Conservation (phyloP, 2,329 filamentous ascomycete species). For the Fusarium verticillioides region DNA sequence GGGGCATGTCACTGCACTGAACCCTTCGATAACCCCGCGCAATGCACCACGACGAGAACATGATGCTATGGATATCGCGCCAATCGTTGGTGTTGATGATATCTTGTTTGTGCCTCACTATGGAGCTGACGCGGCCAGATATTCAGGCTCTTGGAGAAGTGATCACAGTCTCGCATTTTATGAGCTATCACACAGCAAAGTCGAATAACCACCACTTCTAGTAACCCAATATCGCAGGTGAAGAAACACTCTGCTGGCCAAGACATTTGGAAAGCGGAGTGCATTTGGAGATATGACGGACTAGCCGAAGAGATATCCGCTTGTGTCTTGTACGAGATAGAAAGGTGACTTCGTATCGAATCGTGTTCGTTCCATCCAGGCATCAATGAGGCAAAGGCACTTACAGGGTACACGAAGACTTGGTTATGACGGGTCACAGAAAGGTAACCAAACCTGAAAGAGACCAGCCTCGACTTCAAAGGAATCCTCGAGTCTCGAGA, state of each 20-base stretch:
- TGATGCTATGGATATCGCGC: slow-evolving; percentile 31
- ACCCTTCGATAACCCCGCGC: slow-evolving; percentile 28
- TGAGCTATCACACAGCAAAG: slow-evolving; percentile 18
- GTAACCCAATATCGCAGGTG: neutral
- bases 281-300: neutral
- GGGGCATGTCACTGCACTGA: slow-evolving; percentile 30
- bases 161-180: neutral
- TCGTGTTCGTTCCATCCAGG: neutral
- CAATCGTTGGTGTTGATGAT: slow-evolving; percentile 24
- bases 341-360: slow-evolving; percentile 13
- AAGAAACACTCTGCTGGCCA: neutral
- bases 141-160: neutral
- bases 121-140: slow-evolving; percentile 33
- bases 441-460: neutral
- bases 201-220: slow-evolving; percentile 1
- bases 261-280: neutral
- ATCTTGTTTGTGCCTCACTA: slow-evolving; percentile 13
- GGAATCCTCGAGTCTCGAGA: neutral
- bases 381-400: neutral
- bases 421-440: slow-evolving; percentile 5
- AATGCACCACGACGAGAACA: slow-evolving; percentile 36
- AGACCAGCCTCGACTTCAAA: neutral
- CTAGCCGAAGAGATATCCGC: neutral
- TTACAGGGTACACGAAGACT: slow-evolving; percentile 1
- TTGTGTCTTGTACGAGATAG: slow-evolving; percentile 4